phyloP scores from a whole-genome alignment of 768 basidiomycete species.

The Hysterangium stoloniferum region DNA sequence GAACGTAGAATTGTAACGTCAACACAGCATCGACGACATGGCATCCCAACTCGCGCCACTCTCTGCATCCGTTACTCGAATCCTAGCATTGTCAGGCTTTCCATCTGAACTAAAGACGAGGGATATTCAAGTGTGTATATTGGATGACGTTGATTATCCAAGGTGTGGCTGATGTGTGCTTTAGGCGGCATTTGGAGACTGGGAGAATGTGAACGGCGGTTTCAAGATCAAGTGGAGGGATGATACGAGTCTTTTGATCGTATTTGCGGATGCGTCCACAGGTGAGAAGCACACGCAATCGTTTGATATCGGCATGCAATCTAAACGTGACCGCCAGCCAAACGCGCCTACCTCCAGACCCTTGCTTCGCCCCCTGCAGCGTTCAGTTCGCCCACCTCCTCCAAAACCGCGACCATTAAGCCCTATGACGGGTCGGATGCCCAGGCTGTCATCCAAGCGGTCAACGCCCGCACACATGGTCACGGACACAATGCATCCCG shows the following conservation, averaged over 20 bases:
- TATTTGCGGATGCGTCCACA: conserved; percentile 82
- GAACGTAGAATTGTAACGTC: too few species aligned
- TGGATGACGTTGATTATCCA: too few species aligned
- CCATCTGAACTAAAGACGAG: conserved; percentile 94
- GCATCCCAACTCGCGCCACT: conserved; percentile 69
- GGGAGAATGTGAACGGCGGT: conserved; percentile 78
- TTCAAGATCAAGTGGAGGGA: conserved; percentile 99
- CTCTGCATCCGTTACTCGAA: conserved; percentile 93
- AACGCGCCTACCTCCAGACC: conserved; percentile 89
- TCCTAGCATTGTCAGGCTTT: conserved; percentile 88
- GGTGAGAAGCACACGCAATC: conserved; percentile 50
- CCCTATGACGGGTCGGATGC: conserved; percentile 97
- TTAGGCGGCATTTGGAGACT: conserved; percentile 77
- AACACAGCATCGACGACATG: too few species aligned
- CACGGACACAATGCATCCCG: conserved; percentile 56
- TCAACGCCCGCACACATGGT: conserved; percentile 60
- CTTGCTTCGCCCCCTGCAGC: conserved; percentile 75
- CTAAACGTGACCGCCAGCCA: conserved; percentile 47
- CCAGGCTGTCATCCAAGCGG: conserved; percentile 72
- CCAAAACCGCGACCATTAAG: conserved; percentile 54
- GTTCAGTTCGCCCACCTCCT: conserved; percentile 48
- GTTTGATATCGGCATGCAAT: not conserved
- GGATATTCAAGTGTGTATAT: conserved; percentile 59
- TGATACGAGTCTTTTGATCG: conserved; percentile 90
- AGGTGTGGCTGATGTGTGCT: not conserved